Evolutionary conservation across 202 grass and related monocot species (phyloP).

Genomic region (Musa balbisiana): DNA sequence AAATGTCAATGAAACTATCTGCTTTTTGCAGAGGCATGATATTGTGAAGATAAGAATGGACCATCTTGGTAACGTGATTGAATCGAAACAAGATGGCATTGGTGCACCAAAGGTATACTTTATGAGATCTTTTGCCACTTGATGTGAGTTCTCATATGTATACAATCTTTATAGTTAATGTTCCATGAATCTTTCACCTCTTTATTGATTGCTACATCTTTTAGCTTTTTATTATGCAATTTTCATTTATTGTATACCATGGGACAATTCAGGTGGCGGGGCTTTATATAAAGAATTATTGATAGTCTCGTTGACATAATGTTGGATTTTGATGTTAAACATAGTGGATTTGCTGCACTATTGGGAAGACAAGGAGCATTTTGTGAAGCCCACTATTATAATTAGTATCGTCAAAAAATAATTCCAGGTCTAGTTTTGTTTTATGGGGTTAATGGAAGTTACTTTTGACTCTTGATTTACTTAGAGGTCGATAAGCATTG

Average conservation of each 20-base stretch:
- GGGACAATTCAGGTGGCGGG: not conserved
- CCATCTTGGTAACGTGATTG: constrained; percentile 70
- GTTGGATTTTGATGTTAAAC: not conserved
- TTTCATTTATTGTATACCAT: not conserved
- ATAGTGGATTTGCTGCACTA: not conserved
- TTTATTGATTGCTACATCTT: not conserved
- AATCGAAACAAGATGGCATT: constrained; percentile 81
- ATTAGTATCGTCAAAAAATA: not conserved
- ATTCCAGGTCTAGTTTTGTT: not conserved
- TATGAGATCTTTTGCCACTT: not conserved
- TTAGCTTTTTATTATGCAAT: not conserved
- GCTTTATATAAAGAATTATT: not conserved
- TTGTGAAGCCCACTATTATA: not conserved
- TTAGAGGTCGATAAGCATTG: too few relatives aligned
- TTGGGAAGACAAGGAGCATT: not conserved
- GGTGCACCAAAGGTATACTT: constrained; percentile 70
- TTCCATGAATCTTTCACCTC: not conserved
- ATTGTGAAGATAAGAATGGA: constrained; percentile 93
- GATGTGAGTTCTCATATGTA: not conserved
- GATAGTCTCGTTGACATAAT: not conserved
- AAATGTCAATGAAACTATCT: not conserved
- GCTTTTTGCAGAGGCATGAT: constrained; percentile 75
- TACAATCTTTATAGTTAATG: not conserved
- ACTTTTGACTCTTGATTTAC: too few relatives aligned
- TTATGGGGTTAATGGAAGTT: not conserved